Conservation (phyloP, 1,139 yeast genomes). For the Wickerhamomyces sp. region DNA sequence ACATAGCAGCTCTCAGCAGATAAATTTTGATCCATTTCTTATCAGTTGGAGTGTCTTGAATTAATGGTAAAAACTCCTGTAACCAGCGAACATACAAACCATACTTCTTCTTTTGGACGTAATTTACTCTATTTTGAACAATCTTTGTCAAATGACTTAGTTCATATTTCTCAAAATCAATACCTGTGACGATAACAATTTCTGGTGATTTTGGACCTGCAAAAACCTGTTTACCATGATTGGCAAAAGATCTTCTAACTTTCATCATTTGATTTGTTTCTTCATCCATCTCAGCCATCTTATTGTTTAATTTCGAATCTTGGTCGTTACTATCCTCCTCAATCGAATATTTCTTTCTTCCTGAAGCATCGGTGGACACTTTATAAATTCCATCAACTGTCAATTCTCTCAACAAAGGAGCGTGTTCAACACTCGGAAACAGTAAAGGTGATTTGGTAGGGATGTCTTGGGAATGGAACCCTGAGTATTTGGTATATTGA, state of each 20-base stretch:
- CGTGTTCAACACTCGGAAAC: slow-evolving; percentile 66
- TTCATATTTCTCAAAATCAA: slow-evolving; percentile 70
- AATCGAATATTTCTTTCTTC: slow-evolving; percentile 39
- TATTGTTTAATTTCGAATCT: slow-evolving; percentile 34
- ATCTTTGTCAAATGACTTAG: slow-evolving; percentile 54
- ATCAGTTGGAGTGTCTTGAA: slow-evolving; percentile 33
- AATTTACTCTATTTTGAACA: slow-evolving; percentile 77
- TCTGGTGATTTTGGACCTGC: slow-evolving; percentile 48
- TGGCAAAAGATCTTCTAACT: slow-evolving; percentile 55
- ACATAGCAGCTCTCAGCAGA: slow-evolving; percentile 72
- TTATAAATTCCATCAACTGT: slow-evolving; percentile 47
- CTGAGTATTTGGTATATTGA: slow-evolving; percentile 30
- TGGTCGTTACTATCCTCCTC: slow-evolving; percentile 35
- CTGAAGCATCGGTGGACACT: slow-evolving; percentile 36
- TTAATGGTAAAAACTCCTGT: slow-evolving; percentile 67
- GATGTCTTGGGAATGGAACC: slow-evolving; percentile 36
- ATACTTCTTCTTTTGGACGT: slow-evolving; percentile 68
- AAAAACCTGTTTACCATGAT: slow-evolving; percentile 59
- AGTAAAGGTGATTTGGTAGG: slow-evolving; percentile 48
- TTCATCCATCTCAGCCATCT: slow-evolving; percentile 31
- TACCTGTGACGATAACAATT: slow-evolving; percentile 71
- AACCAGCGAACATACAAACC: slow-evolving; percentile 80
- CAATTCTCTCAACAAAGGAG: slow-evolving; percentile 51
- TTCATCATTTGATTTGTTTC: slow-evolving; percentile 29
- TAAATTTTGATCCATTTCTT: slow-evolving; percentile 58